A percentile compares a stretch with the other conserved stretches of the same genome.
Evolutionary conservation across 2,329 filamentous ascomycete genomes (phyloP).

Genomic region (Aspergillus pseudoterreus): DNA sequence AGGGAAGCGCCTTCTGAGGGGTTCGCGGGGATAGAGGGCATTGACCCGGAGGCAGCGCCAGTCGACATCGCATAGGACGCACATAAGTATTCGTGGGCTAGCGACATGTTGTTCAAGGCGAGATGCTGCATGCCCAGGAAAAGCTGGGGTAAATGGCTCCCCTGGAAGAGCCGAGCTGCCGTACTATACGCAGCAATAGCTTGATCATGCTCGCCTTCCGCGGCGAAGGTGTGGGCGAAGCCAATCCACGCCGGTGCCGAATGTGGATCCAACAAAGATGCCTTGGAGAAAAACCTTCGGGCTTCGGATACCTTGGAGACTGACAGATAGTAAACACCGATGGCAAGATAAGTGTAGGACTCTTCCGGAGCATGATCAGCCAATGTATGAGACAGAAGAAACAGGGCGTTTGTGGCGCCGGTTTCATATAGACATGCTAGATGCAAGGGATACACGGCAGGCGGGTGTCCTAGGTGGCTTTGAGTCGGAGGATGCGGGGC

Average conservation of each 20-base stretch:
- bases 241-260: constrained; percentile 98
- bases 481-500: constrained; percentile 27
- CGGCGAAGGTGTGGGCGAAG: constrained; percentile 96
- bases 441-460: constrained; percentile 76
- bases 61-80: constrained; percentile 68
- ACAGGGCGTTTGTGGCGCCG: constrained; percentile 79
- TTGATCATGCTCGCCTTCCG: constrained; percentile 96
- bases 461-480: constrained; percentile 42
- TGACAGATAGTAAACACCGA: constrained; percentile 89
- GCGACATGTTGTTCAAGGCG: constrained; percentile 86
- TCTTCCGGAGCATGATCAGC: constrained; percentile 89
- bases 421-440: constrained; percentile 89
- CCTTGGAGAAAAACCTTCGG: constrained; percentile 92
- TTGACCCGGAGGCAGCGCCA: constrained; percentile 30
- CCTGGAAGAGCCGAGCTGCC: constrained; percentile 89
- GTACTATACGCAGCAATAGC: constrained; percentile 97
- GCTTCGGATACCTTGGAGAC: constrained; percentile 90
- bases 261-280: constrained; percentile 94
- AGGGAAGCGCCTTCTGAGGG: constrained; percentile 20
- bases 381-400: constrained; percentile 86
- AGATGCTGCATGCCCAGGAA: constrained; percentile 99
- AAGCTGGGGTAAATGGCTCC: constrained; percentile 90
- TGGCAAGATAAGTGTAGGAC: constrained; percentile 87
- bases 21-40: constrained; percentile 22
- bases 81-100: constrained; percentile 91